These are phyloP conservation scores for Backusella psychrophila DNA, from an alignment of 192 early-diverging fungal species.

Conservation along the genomic window DNA sequence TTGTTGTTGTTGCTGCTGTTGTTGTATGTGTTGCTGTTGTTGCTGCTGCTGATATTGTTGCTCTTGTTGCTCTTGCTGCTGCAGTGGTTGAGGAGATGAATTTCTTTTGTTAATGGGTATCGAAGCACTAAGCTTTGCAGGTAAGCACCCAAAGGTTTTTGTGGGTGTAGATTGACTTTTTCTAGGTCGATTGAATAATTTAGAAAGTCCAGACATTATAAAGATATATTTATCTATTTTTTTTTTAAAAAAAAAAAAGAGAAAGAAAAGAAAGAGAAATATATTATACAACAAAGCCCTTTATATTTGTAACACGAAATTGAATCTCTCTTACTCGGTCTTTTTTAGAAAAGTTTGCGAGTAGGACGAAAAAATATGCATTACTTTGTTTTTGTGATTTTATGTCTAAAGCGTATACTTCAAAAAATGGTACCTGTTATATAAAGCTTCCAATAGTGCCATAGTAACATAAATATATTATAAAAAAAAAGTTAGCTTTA, in stretches of 20 bases:
- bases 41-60: too few relatives aligned
- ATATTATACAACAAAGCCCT: background rate
- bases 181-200: background rate
- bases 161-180: background rate
- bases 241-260: too few relatives aligned
- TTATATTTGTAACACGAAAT: background rate
- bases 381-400: background rate
- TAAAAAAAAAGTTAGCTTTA: background rate
- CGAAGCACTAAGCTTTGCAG: background rate
- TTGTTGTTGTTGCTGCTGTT: background rate
- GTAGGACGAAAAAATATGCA: background rate
- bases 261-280: too few relatives aligned
- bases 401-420: background rate
- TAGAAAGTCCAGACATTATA: background rate
- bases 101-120: background rate
- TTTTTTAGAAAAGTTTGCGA: background rate
- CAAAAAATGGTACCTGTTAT: background rate
- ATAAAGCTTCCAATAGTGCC: background rate
- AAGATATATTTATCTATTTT: background rate
- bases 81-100: background rate
- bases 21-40: too few relatives aligned
- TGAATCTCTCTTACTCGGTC: background rate
- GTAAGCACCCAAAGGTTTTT: background rate
- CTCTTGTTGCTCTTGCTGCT: background rate
- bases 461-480: background rate